These are phyloP conservation scores for Cyclocybe aegerita DNA, from an alignment of 768 basidiomycete species.

Conservation along the genomic window DNA sequence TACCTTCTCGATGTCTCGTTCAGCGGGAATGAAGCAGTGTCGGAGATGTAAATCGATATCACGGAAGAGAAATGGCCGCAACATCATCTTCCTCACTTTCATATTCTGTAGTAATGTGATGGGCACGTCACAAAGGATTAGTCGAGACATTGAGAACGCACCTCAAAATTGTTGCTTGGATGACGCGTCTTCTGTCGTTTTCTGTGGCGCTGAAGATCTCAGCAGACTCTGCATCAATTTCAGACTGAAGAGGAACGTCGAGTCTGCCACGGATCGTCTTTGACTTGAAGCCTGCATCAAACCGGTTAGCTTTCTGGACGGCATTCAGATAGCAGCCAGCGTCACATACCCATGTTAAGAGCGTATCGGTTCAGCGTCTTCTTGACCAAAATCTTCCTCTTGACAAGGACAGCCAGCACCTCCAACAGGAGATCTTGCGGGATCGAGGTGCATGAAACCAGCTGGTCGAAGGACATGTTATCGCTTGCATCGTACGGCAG, in stretches of 20 bases:
- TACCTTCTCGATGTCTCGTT: slow-evolving; percentile 96
- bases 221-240: slow-evolving; percentile 85
- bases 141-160: slow-evolving; percentile 20
- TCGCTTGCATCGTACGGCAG: slow-evolving; percentile 94
- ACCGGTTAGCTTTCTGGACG: neutral
- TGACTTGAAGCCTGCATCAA: slow-evolving; percentile 74
- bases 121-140: neutral
- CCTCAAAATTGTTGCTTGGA: slow-evolving; percentile 93
- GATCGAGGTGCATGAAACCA: slow-evolving; percentile 77
- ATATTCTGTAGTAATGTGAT: slow-evolving; percentile 54
- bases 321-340: neutral
- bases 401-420: slow-evolving; percentile 69
- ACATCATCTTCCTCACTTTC: slow-evolving; percentile 95
- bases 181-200: slow-evolving; percentile 95
- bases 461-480: slow-evolving; percentile 78
- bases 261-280: slow-evolving; percentile 93
- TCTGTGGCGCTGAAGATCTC: slow-evolving; percentile 94
- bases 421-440: slow-evolving; percentile 78
- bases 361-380: slow-evolving; percentile 90
- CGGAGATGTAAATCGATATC: slow-evolving; percentile 90
- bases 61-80: slow-evolving; percentile 86
- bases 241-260: slow-evolving; percentile 90
- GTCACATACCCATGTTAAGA: slow-evolving; percentile 71
- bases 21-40: slow-evolving; percentile 86
- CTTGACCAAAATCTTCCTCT: slow-evolving; percentile 86